Evolutionary conservation across 768 basidiomycete genomes (phyloP), one percentile per base, ranked within the genome.

Genomic region (Tylopilus rubrobrunneus): DNA sequence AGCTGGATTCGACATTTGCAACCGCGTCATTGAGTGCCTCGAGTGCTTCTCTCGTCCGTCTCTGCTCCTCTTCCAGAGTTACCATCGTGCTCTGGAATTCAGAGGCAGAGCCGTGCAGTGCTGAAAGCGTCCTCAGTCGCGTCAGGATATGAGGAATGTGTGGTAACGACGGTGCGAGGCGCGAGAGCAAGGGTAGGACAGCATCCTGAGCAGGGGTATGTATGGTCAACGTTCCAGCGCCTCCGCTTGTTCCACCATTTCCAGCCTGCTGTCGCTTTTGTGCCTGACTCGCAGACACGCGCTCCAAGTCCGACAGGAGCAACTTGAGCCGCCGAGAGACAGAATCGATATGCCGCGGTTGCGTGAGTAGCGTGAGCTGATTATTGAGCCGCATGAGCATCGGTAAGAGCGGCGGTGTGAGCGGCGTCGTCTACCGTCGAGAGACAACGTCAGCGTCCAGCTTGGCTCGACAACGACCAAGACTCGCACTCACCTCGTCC

Each of bases 331-430:
- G 86, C 5, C 96, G 83, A 2, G 95, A 95, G 57, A 98, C 89
- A 11, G 92, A 89, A 70, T 99, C 97, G 47, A 98, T 86, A 65
- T 98, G 94, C 15, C 95, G 85, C 0, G 97, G 96, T 73, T 98
- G 94, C 0, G 96, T 91, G 44, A 99, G 83, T 15, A 98, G 77
- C 7, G 85, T 82, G 23, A 98, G 75, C 67, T 97, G 93, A 21
- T 84, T 83, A 64, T 91, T 92, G 42, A 98, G 82, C 42, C 89
- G 83, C 17, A 82, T 81, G 49, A 98, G 78, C 46, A 90, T 80
- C 0, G 91, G 86, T 4, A 97, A 74, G n/a, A 98, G 76, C 3
- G 91, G 89, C 6, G 86, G 79, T 0, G 90, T 87, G 17, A 92
- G 76, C 2, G 86, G 85, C 0, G 87, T 81, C 1, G 80, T 74